These are phyloP conservation scores for Tritrichomonas musculus DNA, from an alignment of 208 protist genomes.

Conservation along the genomic window DNA sequence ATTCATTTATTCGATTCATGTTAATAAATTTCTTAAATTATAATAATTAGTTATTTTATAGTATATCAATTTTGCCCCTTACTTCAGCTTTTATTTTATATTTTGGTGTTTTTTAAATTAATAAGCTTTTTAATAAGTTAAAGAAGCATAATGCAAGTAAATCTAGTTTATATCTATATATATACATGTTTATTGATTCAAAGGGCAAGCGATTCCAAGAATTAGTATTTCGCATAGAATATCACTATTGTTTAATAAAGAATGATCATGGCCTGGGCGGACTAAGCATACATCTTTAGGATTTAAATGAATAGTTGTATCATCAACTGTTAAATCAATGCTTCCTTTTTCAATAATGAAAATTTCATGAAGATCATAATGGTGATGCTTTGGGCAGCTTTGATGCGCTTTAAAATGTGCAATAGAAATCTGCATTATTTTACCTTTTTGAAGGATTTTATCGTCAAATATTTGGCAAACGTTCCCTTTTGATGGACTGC, in stretches of 20 bases:
- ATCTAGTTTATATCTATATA: too few species aligned
- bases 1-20: neutral
- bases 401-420: neutral
- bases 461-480: neutral
- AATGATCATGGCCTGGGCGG: neutral
- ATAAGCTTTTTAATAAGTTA: too few species aligned
- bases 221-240: neutral
- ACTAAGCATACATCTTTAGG: neutral
- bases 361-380: neutral
- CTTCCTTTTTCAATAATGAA: neutral
- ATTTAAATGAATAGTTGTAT: neutral
- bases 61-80: too few species aligned
- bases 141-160: too few species aligned
- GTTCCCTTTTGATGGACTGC: neutral
- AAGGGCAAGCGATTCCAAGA: neutral
- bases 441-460: neutral
- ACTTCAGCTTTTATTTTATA: too few species aligned
- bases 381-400: neutral
- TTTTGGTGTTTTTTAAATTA: too few species aligned
- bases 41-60: too few species aligned
- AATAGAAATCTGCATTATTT: neutral
- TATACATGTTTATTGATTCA: too few species aligned
- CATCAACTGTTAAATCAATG: neutral
- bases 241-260: neutral
- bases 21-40: too few species aligned